phyloP scores from a whole-genome alignment of 768 basidiomycete species.

The Xerocomus brunneocitrinus region DNA sequence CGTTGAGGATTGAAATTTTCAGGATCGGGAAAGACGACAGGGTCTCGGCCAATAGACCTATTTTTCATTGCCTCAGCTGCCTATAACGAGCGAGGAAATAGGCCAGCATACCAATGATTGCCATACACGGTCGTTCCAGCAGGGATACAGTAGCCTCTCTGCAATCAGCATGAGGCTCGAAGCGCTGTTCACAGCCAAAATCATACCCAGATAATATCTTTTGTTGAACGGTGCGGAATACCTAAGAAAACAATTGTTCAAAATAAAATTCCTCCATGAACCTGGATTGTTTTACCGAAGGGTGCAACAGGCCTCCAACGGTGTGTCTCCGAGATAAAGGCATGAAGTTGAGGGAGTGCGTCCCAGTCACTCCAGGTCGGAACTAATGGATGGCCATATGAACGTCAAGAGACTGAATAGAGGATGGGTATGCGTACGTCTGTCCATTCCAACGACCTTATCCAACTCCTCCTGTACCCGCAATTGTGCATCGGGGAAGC shows the following conservation, averaged over 20 bases:
- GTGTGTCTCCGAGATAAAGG: constrained; percentile 34
- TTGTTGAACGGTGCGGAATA: constrained; percentile 57
- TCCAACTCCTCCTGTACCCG: constrained; percentile 53
- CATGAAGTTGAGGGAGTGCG: constrained; percentile 32
- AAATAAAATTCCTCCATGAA: too few species aligned
- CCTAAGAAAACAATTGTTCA: constrained; percentile 19
- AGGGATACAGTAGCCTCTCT: constrained; percentile 23
- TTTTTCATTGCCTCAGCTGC: background rate
- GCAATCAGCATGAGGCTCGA: constrained; percentile 1
- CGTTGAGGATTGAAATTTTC: constrained; percentile 54
- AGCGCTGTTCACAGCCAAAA: constrained; percentile 24
- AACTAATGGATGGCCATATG: constrained; percentile 17
- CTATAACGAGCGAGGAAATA: too few species aligned
- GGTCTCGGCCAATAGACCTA: constrained; percentile 54
- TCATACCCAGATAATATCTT: constrained; percentile 56
- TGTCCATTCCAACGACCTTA: constrained; percentile 40
- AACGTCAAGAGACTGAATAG: background rate
- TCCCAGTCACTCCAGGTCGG: constrained; percentile 35
- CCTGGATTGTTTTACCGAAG: constrained; percentile 13
- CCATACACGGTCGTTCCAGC: constrained; percentile 19
- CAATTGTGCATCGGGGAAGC: constrained; percentile 46
- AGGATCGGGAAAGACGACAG: constrained; percentile 50
- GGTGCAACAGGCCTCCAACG: constrained; percentile 37
- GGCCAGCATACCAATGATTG: constrained; percentile 15
- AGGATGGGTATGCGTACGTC: constrained; percentile 11